A percentile compares a stretch with the other conserved stretches of the same genome.
phyloP scores from a whole-genome alignment of 129 eudicot genomes.

The Deinandra increscens region DNA sequence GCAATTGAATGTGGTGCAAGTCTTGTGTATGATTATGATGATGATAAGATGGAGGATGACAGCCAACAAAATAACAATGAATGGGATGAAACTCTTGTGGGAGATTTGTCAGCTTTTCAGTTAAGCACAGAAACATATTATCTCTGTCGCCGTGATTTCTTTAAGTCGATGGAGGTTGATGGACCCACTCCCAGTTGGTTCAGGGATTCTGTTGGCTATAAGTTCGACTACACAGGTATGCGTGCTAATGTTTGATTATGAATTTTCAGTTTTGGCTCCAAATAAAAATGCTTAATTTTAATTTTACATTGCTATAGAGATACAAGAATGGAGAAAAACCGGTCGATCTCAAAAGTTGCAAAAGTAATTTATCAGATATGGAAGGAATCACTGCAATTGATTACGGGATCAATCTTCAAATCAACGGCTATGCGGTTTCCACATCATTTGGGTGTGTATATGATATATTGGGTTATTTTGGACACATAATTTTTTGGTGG shows the following conservation, averaged over 20 bases:
- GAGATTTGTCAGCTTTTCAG: slow-evolving; percentile 1
- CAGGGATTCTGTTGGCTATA: not conserved
- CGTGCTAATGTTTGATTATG: not conserved
- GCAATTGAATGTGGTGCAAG: not conserved
- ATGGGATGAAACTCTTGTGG: not conserved
- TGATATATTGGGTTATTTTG: too few species aligned
- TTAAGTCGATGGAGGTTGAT: slow-evolving; percentile 8
- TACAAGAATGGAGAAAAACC: slow-evolving; percentile 4
- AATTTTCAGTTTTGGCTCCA: not conserved
- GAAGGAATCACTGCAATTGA: too few species aligned
- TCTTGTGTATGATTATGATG: not conserved
- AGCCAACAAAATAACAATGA: not conserved
- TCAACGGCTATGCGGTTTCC: too few species aligned
- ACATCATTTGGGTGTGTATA: too few species aligned
- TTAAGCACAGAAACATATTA: not conserved
- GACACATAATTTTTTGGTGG: too few species aligned
- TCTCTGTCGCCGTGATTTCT: slow-evolving; percentile 7
- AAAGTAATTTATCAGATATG: not conserved
- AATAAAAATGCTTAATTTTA: not conserved
- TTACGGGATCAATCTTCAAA: too few species aligned
- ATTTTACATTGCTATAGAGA: not conserved
- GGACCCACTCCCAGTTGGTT: slow-evolving; percentile 3
- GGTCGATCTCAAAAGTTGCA: not conserved
- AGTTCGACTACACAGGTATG: not conserved
- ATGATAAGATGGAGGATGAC: not conserved